phyloP scores from a whole-genome alignment of 257 asterid genomes.

The Penstemon newberryi region DNA sequence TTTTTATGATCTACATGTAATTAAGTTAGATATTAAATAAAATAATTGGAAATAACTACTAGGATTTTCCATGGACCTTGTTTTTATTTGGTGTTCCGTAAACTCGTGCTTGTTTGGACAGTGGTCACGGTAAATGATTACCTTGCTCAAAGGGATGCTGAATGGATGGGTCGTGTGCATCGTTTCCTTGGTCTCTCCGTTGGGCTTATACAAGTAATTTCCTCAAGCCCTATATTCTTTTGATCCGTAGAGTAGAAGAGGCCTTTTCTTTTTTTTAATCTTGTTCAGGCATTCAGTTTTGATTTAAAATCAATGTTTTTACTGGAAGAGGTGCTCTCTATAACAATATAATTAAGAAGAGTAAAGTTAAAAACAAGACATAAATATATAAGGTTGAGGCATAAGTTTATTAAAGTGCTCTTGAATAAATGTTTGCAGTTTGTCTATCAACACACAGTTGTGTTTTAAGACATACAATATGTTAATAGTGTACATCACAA shows the following conservation, averaged over 20 bases:
- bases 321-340: conserved; percentile 1
- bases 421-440: background rate
- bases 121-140: conserved; percentile 97
- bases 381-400: background rate
- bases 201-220: conserved; percentile 92
- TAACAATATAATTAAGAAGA: conserved; percentile 2
- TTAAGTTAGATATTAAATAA: conserved; percentile 11
- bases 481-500: background rate
- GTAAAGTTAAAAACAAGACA: background rate
- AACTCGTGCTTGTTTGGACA: conserved; percentile 36
- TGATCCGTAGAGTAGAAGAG: background rate
- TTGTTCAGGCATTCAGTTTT: background rate
- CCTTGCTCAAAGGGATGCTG: conserved; percentile 98
- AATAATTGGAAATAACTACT: conserved; percentile 9
- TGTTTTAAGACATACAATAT: background rate
- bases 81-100: conserved; percentile 22
- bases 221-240: conserved; percentile 16
- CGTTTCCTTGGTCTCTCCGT: conserved; percentile 95
- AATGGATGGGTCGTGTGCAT: conserved; percentile 99
- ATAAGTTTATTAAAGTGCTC: conserved; percentile 12
- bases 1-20: conserved; percentile 22
- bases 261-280: background rate
- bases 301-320: conserved; percentile 4
- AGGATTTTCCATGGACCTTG: conserved; percentile 15
- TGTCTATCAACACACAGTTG: background rate